These are phyloP conservation scores for Biscogniauxia mediterranea DNA, from an alignment of 2,329 filamentous ascomycete genomes.

Conservation along the genomic window DNA sequence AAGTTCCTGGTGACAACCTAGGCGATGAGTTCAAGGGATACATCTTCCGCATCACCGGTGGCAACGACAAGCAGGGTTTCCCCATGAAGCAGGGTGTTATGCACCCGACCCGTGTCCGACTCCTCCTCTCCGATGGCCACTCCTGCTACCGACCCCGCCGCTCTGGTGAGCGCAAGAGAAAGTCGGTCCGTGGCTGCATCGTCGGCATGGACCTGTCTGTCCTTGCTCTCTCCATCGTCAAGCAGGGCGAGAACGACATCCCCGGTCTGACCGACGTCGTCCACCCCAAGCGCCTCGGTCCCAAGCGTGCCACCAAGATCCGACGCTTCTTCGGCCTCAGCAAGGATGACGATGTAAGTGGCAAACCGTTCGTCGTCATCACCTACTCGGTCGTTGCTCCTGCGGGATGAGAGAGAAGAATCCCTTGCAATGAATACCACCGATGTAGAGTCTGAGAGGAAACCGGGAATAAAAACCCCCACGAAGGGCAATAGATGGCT, in stretches of 20 bases:
- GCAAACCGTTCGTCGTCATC: conserved; percentile 64
- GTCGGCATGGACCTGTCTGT: conserved; percentile 94
- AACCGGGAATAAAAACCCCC: conserved; percentile 14
- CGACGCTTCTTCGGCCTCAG: conserved; percentile 98
- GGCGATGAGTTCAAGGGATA: conserved; percentile 99
- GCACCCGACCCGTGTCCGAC: conserved; percentile 96
- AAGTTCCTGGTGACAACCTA: conserved; percentile 90
- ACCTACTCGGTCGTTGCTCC: conserved; percentile 61
- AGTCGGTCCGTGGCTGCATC: conserved; percentile 98
- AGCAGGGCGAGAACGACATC: conserved; percentile 94
- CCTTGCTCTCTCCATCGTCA: conserved; percentile 91
- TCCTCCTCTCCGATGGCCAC: conserved; percentile 94
- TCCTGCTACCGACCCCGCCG: conserved; percentile 99
- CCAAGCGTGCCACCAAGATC: conserved; percentile 99
- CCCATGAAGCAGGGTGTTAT: conserved; percentile 99
- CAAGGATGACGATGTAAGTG: conserved; percentile 99
- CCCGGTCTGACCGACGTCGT: conserved; percentile 96
- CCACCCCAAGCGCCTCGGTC: conserved; percentile 98
- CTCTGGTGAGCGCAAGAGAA: conserved; percentile 98
- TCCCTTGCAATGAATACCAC: conserved; percentile 49
- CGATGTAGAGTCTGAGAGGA: conserved; percentile 37
- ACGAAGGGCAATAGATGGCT: conserved; percentile 31
- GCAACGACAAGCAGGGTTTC: conserved; percentile 99
- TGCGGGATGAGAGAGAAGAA: conserved; percentile 39
- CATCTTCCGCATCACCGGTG: conserved; percentile 98